phyloP scores from a whole-genome alignment of 106 monocot species.

The Dendrobium catenatum region DNA sequence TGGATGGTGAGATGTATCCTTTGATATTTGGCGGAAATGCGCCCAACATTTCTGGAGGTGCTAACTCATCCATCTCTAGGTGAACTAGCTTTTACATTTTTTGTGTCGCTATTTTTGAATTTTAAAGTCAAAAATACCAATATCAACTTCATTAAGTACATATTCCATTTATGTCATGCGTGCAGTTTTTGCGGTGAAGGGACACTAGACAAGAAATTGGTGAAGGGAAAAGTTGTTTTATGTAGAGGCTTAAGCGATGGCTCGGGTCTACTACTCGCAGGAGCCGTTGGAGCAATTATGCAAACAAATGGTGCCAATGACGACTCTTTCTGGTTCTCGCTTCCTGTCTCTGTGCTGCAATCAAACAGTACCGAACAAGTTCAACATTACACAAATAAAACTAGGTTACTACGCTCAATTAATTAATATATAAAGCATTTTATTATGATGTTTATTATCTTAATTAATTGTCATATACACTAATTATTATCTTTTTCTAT shows the following conservation, averaged over 20 bases:
- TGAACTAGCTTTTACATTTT: background rate
- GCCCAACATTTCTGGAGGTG: constrained; percentile 10
- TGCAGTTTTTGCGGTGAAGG: background rate
- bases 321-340: constrained; percentile 8
- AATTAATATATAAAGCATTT: no score
- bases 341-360: constrained; percentile 8
- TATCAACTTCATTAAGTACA: no score
- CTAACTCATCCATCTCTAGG: background rate
- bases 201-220: constrained; percentile 7
- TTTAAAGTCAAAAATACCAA: no score
- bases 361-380: background rate
- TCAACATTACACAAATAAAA: constrained; percentile 4
- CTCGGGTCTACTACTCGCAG: constrained; percentile 9
- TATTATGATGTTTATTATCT: background rate
- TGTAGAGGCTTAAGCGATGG: constrained; percentile 6
- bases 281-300: constrained; percentile 22
- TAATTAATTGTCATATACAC: background rate
- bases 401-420: constrained; percentile 8
- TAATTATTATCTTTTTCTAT: background rate
- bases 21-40: constrained; percentile 19
- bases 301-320: background rate
- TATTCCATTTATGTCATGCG: background rate
- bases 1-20: constrained; percentile 5
- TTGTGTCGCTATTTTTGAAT: no score
- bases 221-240: constrained; percentile 27